These are phyloP conservation scores for Sarocladium brachiariae DNA, from an alignment of 2,329 filamentous ascomycete genomes.

Conservation along the genomic window DNA sequence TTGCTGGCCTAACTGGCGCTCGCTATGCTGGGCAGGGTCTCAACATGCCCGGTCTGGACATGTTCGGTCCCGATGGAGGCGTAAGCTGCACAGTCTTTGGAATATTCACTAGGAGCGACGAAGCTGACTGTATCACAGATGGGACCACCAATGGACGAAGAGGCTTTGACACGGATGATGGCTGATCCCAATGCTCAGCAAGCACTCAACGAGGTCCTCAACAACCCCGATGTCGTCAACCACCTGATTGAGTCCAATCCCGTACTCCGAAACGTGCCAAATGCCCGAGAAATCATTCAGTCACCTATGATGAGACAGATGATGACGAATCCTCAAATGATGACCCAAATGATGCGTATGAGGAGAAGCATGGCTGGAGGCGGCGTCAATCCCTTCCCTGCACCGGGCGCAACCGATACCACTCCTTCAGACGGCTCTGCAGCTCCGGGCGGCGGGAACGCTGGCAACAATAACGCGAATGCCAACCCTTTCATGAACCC, in stretches of 20 bases:
- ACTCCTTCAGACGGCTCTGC: conserved; percentile 49
- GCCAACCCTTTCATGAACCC: conserved; percentile 39
- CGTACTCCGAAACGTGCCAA: conserved; percentile 65
- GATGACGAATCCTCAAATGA: conserved; percentile 83
- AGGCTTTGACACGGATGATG: conserved; percentile 77
- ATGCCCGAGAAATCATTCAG: conserved; percentile 76
- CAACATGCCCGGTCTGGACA: conserved; percentile 76
- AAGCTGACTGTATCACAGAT: conserved; percentile 51
- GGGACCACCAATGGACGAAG: conserved; percentile 76
- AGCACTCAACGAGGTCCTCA: conserved; percentile 88
- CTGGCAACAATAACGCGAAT: conserved; percentile 23
- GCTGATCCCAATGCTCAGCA: conserved; percentile 81
- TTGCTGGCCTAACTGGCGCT: conserved; percentile 86
- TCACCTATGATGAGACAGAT: conserved; percentile 85
- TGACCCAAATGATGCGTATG: conserved; percentile 78
- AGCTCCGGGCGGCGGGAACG: conserved; percentile 21
- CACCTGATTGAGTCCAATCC: conserved; percentile 93
- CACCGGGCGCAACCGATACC: conserved; percentile 84
- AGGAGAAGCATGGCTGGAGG: conserved; percentile 60
- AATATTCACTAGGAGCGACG: background rate
- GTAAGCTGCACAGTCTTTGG: conserved; percentile 48
- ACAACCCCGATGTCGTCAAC: conserved; percentile 90
- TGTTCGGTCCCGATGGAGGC: conserved; percentile 91
- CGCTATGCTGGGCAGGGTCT: conserved; percentile 82
- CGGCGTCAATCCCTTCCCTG: conserved; percentile 62